Evolutionary conservation across 176 grass and related monocot genomes (phyloP).

Genomic region (Aechmea fasciata): DNA sequence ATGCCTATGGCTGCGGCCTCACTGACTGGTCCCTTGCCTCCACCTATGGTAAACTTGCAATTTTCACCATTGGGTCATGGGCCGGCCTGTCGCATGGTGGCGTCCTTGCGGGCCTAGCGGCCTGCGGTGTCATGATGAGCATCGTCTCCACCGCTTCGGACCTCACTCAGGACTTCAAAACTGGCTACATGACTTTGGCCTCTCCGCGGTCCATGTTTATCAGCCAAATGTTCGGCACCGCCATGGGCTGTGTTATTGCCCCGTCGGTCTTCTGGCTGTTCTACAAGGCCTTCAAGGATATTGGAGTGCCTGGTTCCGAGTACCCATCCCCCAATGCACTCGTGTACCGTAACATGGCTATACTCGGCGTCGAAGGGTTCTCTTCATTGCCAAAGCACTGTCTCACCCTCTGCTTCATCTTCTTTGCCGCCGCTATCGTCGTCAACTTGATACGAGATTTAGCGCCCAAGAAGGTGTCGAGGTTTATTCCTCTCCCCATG

Average conservation of each 20-base stretch:
- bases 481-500: slow-evolving; percentile 45
- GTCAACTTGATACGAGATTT: slow-evolving; percentile 36
- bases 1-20: slow-evolving; percentile 68
- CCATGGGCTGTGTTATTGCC: slow-evolving; percentile 48
- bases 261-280: slow-evolving; percentile 53
- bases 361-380: slow-evolving; percentile 41
- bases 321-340: slow-evolving; percentile 45
- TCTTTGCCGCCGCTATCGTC: slow-evolving; percentile 32
- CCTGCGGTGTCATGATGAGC: slow-evolving; percentile 54
- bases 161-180: slow-evolving; percentile 75
- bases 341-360: slow-evolving; percentile 54
- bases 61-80: slow-evolving; percentile 59
- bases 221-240: slow-evolving; percentile 58
- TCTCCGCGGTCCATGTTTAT: slow-evolving; percentile 55
- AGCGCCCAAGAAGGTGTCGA: slow-evolving; percentile 21
- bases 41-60: slow-evolving; percentile 59
- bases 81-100: slow-evolving; percentile 31
- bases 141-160: slow-evolving; percentile 61
- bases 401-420: slow-evolving; percentile 35
- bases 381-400: slow-evolving; percentile 42
- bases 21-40: slow-evolving; percentile 64
- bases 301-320: slow-evolving; percentile 27
- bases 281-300: slow-evolving; percentile 44
- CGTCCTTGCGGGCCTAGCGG: slow-evolving; percentile 51
- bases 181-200: slow-evolving; percentile 62